Conservation (phyloP, 768 basidiomycete species). For the Suillus cothurnatus region DNA sequence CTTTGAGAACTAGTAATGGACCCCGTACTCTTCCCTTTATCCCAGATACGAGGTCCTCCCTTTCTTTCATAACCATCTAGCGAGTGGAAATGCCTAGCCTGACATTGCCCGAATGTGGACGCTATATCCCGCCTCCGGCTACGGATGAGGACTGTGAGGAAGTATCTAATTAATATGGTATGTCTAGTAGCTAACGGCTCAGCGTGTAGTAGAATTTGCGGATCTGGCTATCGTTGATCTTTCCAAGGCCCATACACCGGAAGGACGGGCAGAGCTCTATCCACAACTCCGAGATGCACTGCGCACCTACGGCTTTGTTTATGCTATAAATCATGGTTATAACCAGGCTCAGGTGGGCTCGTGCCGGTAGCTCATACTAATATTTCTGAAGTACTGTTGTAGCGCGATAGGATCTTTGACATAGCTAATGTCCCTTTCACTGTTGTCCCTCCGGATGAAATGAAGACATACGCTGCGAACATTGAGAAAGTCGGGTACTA, state of each 20-base stretch:
- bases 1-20: neutral
- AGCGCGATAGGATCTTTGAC: constrained; percentile 49
- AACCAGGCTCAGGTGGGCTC: constrained; percentile 40
- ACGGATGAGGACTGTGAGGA: constrained; percentile 7
- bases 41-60: too few relatives aligned
- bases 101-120: constrained; percentile 8
- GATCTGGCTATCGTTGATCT: constrained; percentile 11
- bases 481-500: constrained; percentile 46
- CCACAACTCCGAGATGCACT: constrained; percentile 10
- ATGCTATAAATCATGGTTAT: constrained; percentile 51
- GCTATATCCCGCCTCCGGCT: constrained; percentile 8
- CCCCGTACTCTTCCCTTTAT: neutral
- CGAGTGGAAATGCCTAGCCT: constrained; percentile 7
- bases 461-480: constrained; percentile 38
- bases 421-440: constrained; percentile 49
- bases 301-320: constrained; percentile 43
- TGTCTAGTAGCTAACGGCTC: neutral
- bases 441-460: constrained; percentile 44
- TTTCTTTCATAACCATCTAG: neutral
- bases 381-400: neutral
- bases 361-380: too few relatives aligned
- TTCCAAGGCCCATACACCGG: constrained; percentile 8
- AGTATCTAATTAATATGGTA: too few relatives aligned
- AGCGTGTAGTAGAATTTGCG: constrained; percentile 9
- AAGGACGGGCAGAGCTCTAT: constrained; percentile 12